phyloP scores from a whole-genome alignment of 768 basidiomycete species.

The Trametes gibbosa region DNA sequence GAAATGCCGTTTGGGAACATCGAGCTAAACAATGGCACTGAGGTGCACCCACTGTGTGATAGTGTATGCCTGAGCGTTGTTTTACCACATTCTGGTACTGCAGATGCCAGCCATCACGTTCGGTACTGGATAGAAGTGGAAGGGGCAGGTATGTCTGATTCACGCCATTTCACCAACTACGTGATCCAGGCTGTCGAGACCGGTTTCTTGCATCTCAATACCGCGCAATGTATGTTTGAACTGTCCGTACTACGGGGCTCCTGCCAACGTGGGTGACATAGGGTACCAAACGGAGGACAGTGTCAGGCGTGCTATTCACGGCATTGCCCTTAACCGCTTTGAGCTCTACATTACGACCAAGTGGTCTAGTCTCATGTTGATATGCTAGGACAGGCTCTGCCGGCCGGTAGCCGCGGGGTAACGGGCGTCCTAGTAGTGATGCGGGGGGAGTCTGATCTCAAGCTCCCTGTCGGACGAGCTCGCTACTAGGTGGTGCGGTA shows the following conservation, averaged over 20 bases:
- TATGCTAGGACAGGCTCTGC: too few relatives aligned
- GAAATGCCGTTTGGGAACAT: conserved; percentile 35
- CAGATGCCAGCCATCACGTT: conserved; percentile 64
- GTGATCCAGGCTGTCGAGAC: conserved; percentile 56
- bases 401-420: too few relatives aligned
- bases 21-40: conserved; percentile 36
- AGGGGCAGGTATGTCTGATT: conserved; percentile 21
- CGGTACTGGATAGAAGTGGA: conserved; percentile 52
- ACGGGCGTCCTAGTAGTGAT: too few relatives aligned
- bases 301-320: conserved; percentile 36
- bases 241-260: background rate
- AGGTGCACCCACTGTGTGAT: conserved; percentile 22
- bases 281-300: conserved; percentile 37
- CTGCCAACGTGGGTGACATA: conserved; percentile 3
- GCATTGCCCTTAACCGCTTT: conserved; percentile 34
- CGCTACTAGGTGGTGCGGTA: too few relatives aligned
- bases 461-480: too few relatives aligned
- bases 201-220: conserved; percentile 65
- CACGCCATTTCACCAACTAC: conserved; percentile 37
- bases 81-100: background rate
- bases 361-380: conserved; percentile 35
- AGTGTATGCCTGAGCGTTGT: background rate
- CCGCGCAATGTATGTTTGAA: conserved; percentile 43
- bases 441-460: too few relatives aligned
- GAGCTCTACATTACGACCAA: conserved; percentile 46